Percentiles rank a stretch among this genome's conserved stretches.
These are phyloP conservation scores for Trichoderma asperellum DNA, from an alignment of 2,329 filamentous ascomycete species.

Conservation along the genomic window DNA sequence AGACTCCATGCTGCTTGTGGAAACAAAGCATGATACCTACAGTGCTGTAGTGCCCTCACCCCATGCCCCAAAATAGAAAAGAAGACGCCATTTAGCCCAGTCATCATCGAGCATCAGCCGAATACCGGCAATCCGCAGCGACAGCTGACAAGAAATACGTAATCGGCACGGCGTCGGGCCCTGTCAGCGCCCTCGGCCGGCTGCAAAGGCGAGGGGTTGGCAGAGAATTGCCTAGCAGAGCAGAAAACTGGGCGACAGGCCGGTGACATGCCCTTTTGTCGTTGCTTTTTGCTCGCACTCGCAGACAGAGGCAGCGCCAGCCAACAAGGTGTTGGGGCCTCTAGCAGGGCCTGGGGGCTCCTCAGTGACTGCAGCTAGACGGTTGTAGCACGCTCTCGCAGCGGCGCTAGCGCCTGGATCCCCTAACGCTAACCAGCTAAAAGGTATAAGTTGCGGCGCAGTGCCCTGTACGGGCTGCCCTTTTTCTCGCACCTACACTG, in stretches of 20 bases:
- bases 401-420: slow-evolving; percentile 5
- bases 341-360: background rate
- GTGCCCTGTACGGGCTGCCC: background rate
- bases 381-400: background rate
- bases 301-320: background rate
- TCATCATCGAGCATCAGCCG: background rate
- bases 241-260: slow-evolving; percentile 11
- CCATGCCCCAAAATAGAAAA: background rate
- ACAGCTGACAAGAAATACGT: slow-evolving; percentile 17
- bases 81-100: background rate
- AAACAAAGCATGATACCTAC: too few species aligned
- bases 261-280: slow-evolving; percentile 11
- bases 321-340: slow-evolving; percentile 1
- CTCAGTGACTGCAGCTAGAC: background rate
- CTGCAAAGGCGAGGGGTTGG: slow-evolving; percentile 15
- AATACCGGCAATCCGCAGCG: background rate
- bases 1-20: too few species aligned
- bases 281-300: background rate
- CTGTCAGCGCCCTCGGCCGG: background rate
- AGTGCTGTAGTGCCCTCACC: too few species aligned
- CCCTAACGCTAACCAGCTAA: background rate
- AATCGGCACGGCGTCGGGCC: background rate
- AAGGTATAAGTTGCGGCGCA: background rate
- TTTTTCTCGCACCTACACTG: background rate
- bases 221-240: background rate